Conservation (phyloP, 2,329 filamentous ascomycete genomes). For the Pseudogymnoascus sp. region DNA sequence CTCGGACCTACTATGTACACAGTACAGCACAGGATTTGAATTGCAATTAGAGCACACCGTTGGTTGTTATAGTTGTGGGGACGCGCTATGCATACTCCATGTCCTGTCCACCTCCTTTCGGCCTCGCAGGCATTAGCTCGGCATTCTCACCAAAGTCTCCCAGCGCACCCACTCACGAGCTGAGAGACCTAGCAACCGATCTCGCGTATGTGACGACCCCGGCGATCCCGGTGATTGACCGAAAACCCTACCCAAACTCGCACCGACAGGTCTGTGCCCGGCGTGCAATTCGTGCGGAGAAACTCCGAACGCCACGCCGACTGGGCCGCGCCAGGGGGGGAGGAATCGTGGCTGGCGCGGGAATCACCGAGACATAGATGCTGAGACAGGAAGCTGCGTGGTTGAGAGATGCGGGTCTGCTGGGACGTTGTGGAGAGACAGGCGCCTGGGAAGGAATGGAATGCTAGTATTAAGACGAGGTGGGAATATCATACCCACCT, state of each 20-base stretch:
- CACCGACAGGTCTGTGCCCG: neutral
- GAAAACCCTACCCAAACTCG: neutral
- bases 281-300: neutral
- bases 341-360: neutral
- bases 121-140: conserved; percentile 2
- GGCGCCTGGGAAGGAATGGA: neutral
- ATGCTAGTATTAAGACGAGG: neutral
- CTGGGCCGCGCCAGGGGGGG: neutral
- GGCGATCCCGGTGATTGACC: neutral
- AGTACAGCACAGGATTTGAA: neutral
- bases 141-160: neutral
- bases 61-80: neutral
- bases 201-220: neutral
- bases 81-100: neutral
- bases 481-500: neutral
- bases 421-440: neutral
- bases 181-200: neutral
- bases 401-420: neutral
- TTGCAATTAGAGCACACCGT: neutral
- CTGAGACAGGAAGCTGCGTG: neutral
- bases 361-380: neutral
- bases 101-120: neutral
- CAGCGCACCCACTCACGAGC: neutral
- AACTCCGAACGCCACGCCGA: conserved; percentile 2
- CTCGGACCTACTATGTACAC: neutral